Percentiles rank a stretch among this genome's conserved stretches.
Conservation (phyloP, 1,284 basidiomycete genomes). For the Rhodotorula mucilaginosa region DNA sequence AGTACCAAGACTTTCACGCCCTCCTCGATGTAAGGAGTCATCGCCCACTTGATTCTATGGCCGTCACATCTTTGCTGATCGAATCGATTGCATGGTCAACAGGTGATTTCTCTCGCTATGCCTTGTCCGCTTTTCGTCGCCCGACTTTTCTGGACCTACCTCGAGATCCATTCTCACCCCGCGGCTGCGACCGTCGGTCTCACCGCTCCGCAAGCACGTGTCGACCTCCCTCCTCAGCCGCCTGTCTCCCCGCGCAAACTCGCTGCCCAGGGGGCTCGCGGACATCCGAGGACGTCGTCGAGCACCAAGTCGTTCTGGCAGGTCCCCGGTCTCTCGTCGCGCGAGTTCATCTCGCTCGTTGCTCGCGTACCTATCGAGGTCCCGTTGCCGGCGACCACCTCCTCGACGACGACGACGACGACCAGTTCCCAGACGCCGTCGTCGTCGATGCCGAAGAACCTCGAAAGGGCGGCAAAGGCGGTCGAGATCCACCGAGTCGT, state of each 20-base stretch:
- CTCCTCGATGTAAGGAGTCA: slow-evolving; percentile 15
- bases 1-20: neutral
- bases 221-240: neutral
- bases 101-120: neutral
- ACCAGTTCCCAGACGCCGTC: no score
- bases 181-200: neutral
- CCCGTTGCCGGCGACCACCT: neutral
- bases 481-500: slow-evolving; percentile 9
- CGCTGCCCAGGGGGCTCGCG: slow-evolving; percentile 5
- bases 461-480: slow-evolving; percentile 1
- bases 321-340: neutral
- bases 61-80: no score
- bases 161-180: slow-evolving; percentile 23
- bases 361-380: slow-evolving; percentile 20
- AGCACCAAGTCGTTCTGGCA: neutral
- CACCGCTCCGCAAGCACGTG: neutral
- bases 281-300: neutral
- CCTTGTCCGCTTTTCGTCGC: neutral
- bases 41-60: neutral
- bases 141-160: slow-evolving; percentile 20
- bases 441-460: neutral
- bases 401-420: neutral
- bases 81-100: neutral
- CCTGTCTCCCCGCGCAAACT: slow-evolving; percentile 16
- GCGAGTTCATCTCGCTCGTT: slow-evolving; percentile 7